Conservation (phyloP, 164 flowering plant genomes). For the Akebia trifoliata region DNA sequence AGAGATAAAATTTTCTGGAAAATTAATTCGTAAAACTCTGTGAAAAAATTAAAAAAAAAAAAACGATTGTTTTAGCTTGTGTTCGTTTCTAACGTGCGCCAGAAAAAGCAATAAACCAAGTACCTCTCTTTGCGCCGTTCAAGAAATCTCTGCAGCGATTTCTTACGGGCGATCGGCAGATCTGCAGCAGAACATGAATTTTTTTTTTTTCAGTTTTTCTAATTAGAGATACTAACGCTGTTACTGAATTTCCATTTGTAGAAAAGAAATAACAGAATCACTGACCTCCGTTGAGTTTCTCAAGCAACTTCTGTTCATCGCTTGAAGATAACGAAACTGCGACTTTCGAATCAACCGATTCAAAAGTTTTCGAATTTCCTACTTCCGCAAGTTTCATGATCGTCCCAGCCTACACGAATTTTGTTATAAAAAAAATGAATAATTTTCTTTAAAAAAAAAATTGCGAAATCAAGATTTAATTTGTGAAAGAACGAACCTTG, state of each 20-base stretch:
- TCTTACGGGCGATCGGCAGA: slow-evolving; percentile 34
- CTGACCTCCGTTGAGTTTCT: slow-evolving; percentile 41
- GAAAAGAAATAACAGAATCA: neutral
- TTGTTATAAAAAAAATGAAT: neutral
- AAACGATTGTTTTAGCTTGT: neutral
- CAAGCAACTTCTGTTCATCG: slow-evolving; percentile 28
- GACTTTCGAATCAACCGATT: slow-evolving; percentile 13
- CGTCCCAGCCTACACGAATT: slow-evolving; percentile 37
- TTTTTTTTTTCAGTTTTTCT: too few species aligned
- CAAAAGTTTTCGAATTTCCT: slow-evolving; percentile 17
- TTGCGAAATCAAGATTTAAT: neutral
- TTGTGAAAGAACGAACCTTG: slow-evolving; percentile 15
- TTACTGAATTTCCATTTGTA: neutral
- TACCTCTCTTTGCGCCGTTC: slow-evolving; percentile 64
- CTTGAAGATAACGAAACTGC: slow-evolving; percentile 10
- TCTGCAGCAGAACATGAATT: slow-evolving; percentile 22
- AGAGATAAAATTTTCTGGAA: neutral
- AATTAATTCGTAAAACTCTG: neutral
- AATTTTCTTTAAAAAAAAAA: neutral
- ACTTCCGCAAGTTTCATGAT: slow-evolving; percentile 45
- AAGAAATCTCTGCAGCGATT: slow-evolving; percentile 40
- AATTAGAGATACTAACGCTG: too few species aligned
- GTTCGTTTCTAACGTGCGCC: slow-evolving; percentile 1
- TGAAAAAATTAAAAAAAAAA: neutral
- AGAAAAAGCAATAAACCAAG: neutral